These are phyloP conservation scores for Komagataella kurtzmanii DNA, from an alignment of 805 yeast species.

Conservation along the genomic window DNA sequence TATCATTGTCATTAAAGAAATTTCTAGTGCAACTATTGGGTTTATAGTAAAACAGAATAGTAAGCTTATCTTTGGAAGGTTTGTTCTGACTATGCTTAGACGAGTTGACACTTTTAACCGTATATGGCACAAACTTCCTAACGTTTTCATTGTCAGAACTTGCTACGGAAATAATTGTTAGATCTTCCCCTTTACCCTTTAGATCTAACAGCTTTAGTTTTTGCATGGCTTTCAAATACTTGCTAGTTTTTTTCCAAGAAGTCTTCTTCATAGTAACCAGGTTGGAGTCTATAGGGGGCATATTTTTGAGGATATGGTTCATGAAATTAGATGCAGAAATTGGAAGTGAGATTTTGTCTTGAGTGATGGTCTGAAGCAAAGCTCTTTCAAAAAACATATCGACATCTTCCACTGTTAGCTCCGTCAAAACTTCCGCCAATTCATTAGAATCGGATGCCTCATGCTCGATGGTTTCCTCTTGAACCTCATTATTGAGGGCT, in stretches of 20 bases:
- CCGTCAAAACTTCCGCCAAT: conserved; percentile 22
- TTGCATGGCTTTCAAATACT: conserved; percentile 78
- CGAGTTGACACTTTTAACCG: conserved; percentile 13
- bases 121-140: conserved; percentile 54
- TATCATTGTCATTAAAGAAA: conserved; percentile 29
- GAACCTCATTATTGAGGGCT: conserved; percentile 5
- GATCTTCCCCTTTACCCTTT: conserved; percentile 80
- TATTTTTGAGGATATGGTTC: conserved; percentile 50
- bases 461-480: conserved; percentile 1
- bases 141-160: conserved; percentile 29
- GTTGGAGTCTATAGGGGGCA: conserved; percentile 51
- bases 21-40: conserved; percentile 36
- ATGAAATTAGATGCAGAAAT: conserved; percentile 63
- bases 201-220: conserved; percentile 53
- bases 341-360: conserved; percentile 46
- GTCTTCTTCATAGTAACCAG: conserved; percentile 60
- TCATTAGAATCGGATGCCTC: conserved; percentile 8
- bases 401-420: conserved; percentile 45
- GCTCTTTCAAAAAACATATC: conserved; percentile 68
- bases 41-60: conserved; percentile 33
- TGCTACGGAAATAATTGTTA: conserved; percentile 39
- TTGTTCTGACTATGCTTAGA: background rate
- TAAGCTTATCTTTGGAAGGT: conserved; percentile 8
- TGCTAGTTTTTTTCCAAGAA: conserved; percentile 81
- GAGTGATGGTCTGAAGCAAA: conserved; percentile 53